A percentile compares a stretch with the other conserved stretches of the same genome.
Evolutionary conservation across 305 asterid genomes (phyloP).

Genomic region (Rubia balearica): DNA sequence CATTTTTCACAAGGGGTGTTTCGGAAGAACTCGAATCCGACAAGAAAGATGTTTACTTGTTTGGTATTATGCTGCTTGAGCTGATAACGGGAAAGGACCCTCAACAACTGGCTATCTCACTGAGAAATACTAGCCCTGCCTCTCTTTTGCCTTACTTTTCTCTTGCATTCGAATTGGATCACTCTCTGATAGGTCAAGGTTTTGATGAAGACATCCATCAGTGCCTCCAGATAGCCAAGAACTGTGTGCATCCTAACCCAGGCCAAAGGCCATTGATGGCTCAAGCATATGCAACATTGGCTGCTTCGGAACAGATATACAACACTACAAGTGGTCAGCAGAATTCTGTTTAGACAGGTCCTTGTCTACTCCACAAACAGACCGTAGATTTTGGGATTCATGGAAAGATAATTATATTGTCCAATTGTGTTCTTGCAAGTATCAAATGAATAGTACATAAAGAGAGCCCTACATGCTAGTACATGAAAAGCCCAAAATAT

Average conservation of each 20-base stretch:
- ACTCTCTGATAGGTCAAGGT: slow-evolving; percentile 4
- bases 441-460: too few relatives aligned
- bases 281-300: slow-evolving; percentile 19
- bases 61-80: slow-evolving; percentile 7
- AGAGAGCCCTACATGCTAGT: too few relatives aligned
- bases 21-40: background rate
- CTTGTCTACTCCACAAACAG: too few relatives aligned
- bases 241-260: slow-evolving; percentile 19
- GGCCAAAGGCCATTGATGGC: slow-evolving; percentile 25
- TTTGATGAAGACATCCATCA: slow-evolving; percentile 17
- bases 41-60: slow-evolving; percentile 2
- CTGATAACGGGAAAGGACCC: slow-evolving; percentile 9
- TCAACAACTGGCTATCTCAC: background rate
- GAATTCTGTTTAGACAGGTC: too few relatives aligned
- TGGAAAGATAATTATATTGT: too few relatives aligned
- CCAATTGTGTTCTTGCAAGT: too few relatives aligned
- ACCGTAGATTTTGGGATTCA: too few relatives aligned
- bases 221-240: slow-evolving; percentile 19
- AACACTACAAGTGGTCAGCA: too few relatives aligned
- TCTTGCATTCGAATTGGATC: background rate
- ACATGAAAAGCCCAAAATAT: too few relatives aligned
- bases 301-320: too few relatives aligned
- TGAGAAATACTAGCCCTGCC: background rate
- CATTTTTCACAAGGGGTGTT: background rate
- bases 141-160: background rate